Conservation (phyloP, 306 rosid species). For the Prosopis cineraria region DNA sequence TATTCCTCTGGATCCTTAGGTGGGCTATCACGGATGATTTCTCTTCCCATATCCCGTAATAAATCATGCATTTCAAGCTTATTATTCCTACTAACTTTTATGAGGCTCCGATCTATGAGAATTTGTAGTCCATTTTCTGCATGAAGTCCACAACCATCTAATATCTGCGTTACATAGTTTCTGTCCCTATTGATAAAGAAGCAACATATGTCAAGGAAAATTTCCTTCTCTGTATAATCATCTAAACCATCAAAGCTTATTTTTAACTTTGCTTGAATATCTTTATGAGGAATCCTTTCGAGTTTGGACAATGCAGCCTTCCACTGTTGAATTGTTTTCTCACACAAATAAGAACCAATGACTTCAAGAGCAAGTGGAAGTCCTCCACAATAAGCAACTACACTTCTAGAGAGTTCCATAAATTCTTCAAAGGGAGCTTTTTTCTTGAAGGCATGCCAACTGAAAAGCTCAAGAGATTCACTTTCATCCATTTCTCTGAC, state of each 20-base stretch:
- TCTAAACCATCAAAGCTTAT: conserved; percentile 34
- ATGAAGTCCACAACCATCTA: conserved; percentile 20
- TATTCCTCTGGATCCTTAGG: not conserved
- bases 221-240: not conserved
- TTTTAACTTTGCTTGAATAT: conserved; percentile 18
- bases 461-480: not conserved
- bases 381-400: conserved; percentile 10
- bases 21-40: not conserved
- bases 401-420: not conserved
- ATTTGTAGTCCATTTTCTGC: not conserved
- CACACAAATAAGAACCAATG: conserved; percentile 27
- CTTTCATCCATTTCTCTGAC: not conserved
- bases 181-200: conserved; percentile 28
- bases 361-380: conserved; percentile 36
- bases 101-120: not conserved
- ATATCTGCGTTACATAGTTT: not conserved
- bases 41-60: not conserved
- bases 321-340: conserved; percentile 14
- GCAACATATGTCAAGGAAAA: conserved; percentile 35
- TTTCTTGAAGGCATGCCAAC: conserved; percentile 30
- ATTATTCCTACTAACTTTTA: not conserved
- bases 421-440: not conserved
- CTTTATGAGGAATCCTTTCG: conserved; percentile 11
- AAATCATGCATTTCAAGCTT: not conserved
- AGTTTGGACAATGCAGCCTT: conserved; percentile 23